Percentiles rank a stretch among this genome's conserved stretches.
These are phyloP conservation scores for Aspergillus transmontanensis DNA, from an alignment of 2,329 filamentous ascomycete genomes.

Conservation along the genomic window DNA sequence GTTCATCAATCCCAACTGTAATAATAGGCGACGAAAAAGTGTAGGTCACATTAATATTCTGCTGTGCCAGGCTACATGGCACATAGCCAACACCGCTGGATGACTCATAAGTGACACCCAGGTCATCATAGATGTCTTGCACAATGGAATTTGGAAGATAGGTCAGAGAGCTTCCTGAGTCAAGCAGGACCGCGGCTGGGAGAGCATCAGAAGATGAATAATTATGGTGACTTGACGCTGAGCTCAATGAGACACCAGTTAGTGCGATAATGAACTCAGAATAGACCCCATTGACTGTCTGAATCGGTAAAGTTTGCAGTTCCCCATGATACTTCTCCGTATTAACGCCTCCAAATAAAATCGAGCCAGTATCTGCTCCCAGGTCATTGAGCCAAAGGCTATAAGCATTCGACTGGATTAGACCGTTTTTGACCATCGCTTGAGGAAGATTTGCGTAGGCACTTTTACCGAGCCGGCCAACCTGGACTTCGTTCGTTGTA, in stretches of 20 bases:
- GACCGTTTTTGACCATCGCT: slow-evolving; percentile 61
- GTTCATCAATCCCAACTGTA: slow-evolving; percentile 56
- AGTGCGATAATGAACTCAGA: slow-evolving; percentile 71
- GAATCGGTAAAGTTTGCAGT: slow-evolving; percentile 68
- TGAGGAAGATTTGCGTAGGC: slow-evolving; percentile 71
- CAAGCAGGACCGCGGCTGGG: slow-evolving; percentile 42
- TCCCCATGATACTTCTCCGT: slow-evolving; percentile 63
- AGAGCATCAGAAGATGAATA: slow-evolving; percentile 45
- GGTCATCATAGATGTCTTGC: slow-evolving; percentile 55
- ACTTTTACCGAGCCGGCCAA: slow-evolving; percentile 52
- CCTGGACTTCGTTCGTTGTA: slow-evolving; percentile 65
- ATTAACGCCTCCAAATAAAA: slow-evolving; percentile 77
- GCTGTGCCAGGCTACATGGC: slow-evolving; percentile 55
- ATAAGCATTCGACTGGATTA: slow-evolving; percentile 69
- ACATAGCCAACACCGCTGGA: slow-evolving; percentile 57
- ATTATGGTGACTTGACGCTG: slow-evolving; percentile 20
- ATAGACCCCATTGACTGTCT: slow-evolving; percentile 54
- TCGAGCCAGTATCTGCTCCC: slow-evolving; percentile 64
- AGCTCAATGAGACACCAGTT: slow-evolving; percentile 56
- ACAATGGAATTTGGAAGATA: slow-evolving; percentile 41
- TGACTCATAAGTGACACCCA: slow-evolving; percentile 62
- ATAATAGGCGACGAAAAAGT: slow-evolving; percentile 60
- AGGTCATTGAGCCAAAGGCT: slow-evolving; percentile 77
- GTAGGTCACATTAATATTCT: slow-evolving; percentile 56
- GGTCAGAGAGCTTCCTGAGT: slow-evolving; percentile 46